Evolutionary conservation across 2,329 filamentous ascomycete genomes (phyloP).

Genomic region (Cordyceps militaris): DNA sequence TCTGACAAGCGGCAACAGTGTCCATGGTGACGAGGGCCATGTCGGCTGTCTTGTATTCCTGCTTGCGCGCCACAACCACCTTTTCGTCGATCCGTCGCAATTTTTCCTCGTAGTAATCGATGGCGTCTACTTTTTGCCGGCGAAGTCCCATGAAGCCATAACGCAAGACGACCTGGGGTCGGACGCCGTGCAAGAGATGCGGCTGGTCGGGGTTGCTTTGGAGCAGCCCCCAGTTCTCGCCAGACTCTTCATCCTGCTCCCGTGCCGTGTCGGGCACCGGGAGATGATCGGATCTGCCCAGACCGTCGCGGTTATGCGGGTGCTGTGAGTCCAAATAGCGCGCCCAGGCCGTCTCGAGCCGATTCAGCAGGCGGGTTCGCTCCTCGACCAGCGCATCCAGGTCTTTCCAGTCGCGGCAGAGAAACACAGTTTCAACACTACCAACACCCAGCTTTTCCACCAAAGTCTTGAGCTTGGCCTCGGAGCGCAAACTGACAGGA

Average conservation of each 20-base stretch:
- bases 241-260: conserved; percentile 34
- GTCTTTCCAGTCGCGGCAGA: conserved; percentile 81
- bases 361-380: conserved; percentile 57
- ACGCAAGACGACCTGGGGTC: conserved; percentile 67
- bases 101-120: conserved; percentile 89
- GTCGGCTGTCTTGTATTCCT: conserved; percentile 69
- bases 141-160: conserved; percentile 70
- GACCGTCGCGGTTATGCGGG: conserved; percentile 9
- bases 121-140: conserved; percentile 73
- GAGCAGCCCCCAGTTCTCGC: conserved; percentile 56
- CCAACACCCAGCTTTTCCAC: conserved; percentile 86
- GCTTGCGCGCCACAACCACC: conserved; percentile 62
- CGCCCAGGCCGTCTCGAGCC: conserved; percentile 78
- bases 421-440: conserved; percentile 76
- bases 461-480: conserved; percentile 76
- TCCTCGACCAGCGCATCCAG: conserved; percentile 68
- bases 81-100: conserved; percentile 71
- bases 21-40: conserved; percentile 97
- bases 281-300: neutral
- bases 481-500: conserved; percentile 68
- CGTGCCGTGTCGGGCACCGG: conserved; percentile 12
- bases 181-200: conserved; percentile 34
- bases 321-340: conserved; percentile 42
- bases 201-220: conserved; percentile 31
- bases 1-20: conserved; percentile 84